These are phyloP conservation scores for Amylocarpus encephaloides DNA, from an alignment of 2,329 filamentous ascomycete species.

Conservation along the genomic window DNA sequence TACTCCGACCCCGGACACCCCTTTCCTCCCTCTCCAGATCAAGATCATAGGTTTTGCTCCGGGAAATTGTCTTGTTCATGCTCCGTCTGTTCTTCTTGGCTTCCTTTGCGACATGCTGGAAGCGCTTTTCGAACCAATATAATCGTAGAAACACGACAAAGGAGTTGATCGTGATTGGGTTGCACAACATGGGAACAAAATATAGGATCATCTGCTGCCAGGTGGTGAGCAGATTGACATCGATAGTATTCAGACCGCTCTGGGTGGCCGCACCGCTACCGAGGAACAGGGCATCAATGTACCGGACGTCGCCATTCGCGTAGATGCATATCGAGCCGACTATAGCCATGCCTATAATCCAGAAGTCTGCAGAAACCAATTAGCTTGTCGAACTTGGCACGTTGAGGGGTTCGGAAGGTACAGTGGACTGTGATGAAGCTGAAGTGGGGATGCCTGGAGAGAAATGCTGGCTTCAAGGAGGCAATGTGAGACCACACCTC, in stretches of 20 bases:
- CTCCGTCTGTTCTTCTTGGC: slow-evolving; percentile 60
- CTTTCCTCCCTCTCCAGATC: slow-evolving; percentile 38
- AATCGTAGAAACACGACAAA: slow-evolving; percentile 86
- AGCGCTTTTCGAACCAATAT: slow-evolving; percentile 98
- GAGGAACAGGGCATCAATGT: slow-evolving; percentile 87
- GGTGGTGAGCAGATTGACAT: slow-evolving; percentile 60
- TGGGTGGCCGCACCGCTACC: slow-evolving; percentile 82
- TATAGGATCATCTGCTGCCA: slow-evolving; percentile 72
- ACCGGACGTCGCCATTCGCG: slow-evolving; percentile 54
- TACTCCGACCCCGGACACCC: slow-evolving; percentile 60
- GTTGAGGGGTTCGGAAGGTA: too few species aligned
- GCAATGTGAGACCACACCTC: too few species aligned
- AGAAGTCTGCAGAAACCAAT: slow-evolving; percentile 52
- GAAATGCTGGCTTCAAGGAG: too few species aligned
- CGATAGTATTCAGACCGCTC: slow-evolving; percentile 79
- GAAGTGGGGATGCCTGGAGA: too few species aligned
- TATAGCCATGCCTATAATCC: slow-evolving; percentile 69
- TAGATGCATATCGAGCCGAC: slow-evolving; percentile 74
- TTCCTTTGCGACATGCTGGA: slow-evolving; percentile 75
- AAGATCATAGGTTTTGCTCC: slow-evolving; percentile 42
- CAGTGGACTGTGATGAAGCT: too few species aligned
- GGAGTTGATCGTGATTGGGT: slow-evolving; percentile 78
- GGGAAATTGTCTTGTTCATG: slow-evolving; percentile 55
- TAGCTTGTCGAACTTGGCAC: too few species aligned
- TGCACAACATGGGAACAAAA: slow-evolving; percentile 64